phyloP scores from a whole-genome alignment of 164 flowering plant genomes.

The Macadamia integrifolia region DNA sequence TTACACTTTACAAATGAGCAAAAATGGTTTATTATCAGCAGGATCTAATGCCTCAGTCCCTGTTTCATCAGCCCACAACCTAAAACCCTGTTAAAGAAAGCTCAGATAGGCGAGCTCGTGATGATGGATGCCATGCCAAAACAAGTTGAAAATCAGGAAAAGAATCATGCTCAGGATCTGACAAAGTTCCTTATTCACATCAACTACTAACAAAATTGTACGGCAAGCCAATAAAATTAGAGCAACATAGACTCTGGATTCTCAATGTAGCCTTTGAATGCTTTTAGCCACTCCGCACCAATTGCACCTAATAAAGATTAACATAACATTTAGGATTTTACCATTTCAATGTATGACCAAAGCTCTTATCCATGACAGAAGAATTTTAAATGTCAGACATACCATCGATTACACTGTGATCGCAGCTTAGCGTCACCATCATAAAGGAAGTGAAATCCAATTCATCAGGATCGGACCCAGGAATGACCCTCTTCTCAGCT shows the following conservation, averaged over 20 bases:
- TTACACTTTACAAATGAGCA: not conserved
- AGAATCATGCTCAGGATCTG: not conserved
- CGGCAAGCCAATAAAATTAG: constrained; percentile 19
- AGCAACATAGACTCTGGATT: constrained; percentile 87
- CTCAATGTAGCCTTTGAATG: constrained; percentile 87
- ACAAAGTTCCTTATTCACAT: constrained; percentile 15
- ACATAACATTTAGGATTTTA: not conserved
- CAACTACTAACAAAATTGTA: constrained; percentile 4
- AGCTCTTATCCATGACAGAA: not conserved
- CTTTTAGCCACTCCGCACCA: constrained; percentile 92
- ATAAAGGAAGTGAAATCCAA: constrained; percentile 77
- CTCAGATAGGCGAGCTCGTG: not conserved
- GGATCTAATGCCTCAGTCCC: constrained; percentile 4
- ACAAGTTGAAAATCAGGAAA: constrained; percentile 1
- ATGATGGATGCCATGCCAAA: not conserved
- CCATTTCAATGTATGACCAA: not conserved
- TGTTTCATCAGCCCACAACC: constrained; percentile 1
- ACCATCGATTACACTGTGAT: constrained; percentile 98
- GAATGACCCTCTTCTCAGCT: constrained; percentile 62
- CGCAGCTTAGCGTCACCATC: constrained; percentile 92
- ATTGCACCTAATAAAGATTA: constrained; percentile 67
- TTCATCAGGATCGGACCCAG: constrained; percentile 55
- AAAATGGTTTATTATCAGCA: not conserved
- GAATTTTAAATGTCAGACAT: not conserved
- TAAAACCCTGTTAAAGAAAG: not conserved